phyloP scores from a whole-genome alignment of 164 flowering plant genomes.

The Platanus orientalis region DNA sequence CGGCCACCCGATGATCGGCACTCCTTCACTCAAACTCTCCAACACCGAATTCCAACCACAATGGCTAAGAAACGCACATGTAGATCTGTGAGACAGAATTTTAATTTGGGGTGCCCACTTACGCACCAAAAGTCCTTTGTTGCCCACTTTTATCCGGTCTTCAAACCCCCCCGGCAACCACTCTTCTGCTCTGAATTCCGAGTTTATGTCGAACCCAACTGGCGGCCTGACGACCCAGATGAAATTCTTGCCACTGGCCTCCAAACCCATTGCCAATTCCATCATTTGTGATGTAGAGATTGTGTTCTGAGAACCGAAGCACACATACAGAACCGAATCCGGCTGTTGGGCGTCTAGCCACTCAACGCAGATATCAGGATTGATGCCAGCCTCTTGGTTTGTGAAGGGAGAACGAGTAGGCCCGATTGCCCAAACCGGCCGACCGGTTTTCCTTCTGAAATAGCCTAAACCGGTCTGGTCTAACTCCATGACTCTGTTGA shows the following conservation, averaged over 20 bases:
- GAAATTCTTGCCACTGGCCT: slow-evolving; percentile 37
- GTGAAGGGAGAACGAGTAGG: slow-evolving; percentile 12
- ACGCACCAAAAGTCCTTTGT: slow-evolving; percentile 10
- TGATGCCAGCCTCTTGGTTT: slow-evolving; percentile 11
- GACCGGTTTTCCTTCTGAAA: slow-evolving; percentile 23
- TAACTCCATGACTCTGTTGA: slow-evolving; percentile 49
- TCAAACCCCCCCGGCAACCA: slow-evolving; percentile 22
- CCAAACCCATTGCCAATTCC: slow-evolving; percentile 55
- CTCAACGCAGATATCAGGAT: slow-evolving; percentile 11
- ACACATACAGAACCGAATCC: slow-evolving; percentile 48
- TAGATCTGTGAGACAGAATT: slow-evolving; percentile 16
- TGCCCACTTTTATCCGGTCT: slow-evolving; percentile 7
- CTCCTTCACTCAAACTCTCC: slow-evolving; percentile 18
- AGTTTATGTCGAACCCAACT: slow-evolving; percentile 15
- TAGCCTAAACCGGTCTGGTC: slow-evolving; percentile 36
- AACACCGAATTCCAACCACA: slow-evolving; percentile 24
- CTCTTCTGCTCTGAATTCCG: slow-evolving; percentile 21
- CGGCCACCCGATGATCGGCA: slow-evolving; percentile 20
- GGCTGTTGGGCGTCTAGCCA: slow-evolving; percentile 44
- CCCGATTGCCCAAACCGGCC: slow-evolving; percentile 43
- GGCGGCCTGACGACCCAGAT: slow-evolving; percentile 37
- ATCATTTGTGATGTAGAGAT: slow-evolving; percentile 44
- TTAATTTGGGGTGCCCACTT: slow-evolving; percentile 17
- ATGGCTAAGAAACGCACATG: slow-evolving; percentile 18
- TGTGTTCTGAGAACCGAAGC: slow-evolving; percentile 56